Evolutionary conservation across 2,329 filamentous ascomycete species (phyloP), one percentile per base, ranked within the genome.

Genomic region (Epichloe typhina): DNA sequence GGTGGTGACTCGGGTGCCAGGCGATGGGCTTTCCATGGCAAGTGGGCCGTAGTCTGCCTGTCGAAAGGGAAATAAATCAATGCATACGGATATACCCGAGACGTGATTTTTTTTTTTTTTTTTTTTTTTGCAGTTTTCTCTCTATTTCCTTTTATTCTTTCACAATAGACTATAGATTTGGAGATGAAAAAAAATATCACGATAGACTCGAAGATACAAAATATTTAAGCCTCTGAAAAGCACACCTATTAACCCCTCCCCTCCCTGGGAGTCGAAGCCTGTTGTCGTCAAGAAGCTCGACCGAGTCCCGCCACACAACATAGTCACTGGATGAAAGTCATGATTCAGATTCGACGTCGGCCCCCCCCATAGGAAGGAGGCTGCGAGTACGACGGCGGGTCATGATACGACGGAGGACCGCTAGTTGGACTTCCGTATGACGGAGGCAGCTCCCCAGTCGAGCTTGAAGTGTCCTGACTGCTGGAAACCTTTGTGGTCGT

Each of bases 1-100:
- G 86, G 85, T 3, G 86, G 83, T 15, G 82, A 88, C 54, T 70
- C 77, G 57, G 66, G 84, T 65, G 76, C 80, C 23, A 76, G 93
- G 51, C 86, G 87, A 66, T 97, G 91, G 91, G 90, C 88, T 0
- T 97, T 90, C 90, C 86, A 80, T 62, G 91, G 91, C 41, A 96
- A 96, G 68, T 97, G 88, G 86, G 91, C 91, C 5, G 88, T 97
- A n/a, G 83, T 95, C 4, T 89, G 59, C 47, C 56, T 70, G 8
- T 70, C 67, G 5, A 53, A 66, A 42, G 66, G 63, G 7, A 57
- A 59, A 37, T 67, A 57, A 42, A 43, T 15, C 11, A 36, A 13
- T n/a, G n/a, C 40, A 39, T 13, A 21, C n/a, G 15, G 13, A 46
- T 49, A 40, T 52, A 47, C 43, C 26, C 17, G 4, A 42, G 21